Base-by-base conservation (phyloP, 345 rosid species). In the Laguncularia racemosa region DNA sequence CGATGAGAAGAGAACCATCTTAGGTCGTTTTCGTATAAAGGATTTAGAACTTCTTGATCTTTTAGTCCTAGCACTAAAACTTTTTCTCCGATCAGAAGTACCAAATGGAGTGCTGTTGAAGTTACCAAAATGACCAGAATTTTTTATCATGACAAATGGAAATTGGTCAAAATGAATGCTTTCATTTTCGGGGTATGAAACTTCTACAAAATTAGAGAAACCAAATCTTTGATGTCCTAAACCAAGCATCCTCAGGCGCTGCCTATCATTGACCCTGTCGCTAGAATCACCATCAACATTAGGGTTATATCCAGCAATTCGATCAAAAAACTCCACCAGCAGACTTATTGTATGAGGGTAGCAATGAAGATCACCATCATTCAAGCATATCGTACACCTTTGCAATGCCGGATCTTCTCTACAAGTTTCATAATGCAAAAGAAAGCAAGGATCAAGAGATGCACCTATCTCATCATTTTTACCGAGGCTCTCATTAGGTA, bases 351-450 rank as follows among this genome's bases (percentile, higher is more conserved):
- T 66, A 74, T 56, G 58, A 46, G 96, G 98, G 60, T 81, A 78
- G 77, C 90, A 86, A 78, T 91, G 98, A 64, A 91, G 66, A 61
- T 91, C 91, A 61, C 78, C 80, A 69, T 85, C 73, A 56, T 52
- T 82, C 80, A 90, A 77, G 73, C 51, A 51, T 67, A 88, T 46
- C 16, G 68, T 66, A 66, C 64, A 74, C 60, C 73, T 75, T 57
- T 76, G 72, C 58, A 18, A 65, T 70, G 59, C 49, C 16, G 55
- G 44, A 23, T 50, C 67, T 47, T n/a, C 64, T 60, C 67, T 78
- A 71, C 33, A 57, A 67, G 76, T 73, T 74, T 81, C 78, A 78
- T 79, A 84, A 48, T 61, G 76, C 50, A 88, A 69, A 72, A 68
- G 65, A 70, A 91, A 55, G 75, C 77, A 82, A 57, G 69, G 74